A percentile compares a stretch with the other conserved stretches of the same genome.
These are phyloP conservation scores for Pisolithus microcarpus DNA, from an alignment of 768 basidiomycete species.

Conservation along the genomic window DNA sequence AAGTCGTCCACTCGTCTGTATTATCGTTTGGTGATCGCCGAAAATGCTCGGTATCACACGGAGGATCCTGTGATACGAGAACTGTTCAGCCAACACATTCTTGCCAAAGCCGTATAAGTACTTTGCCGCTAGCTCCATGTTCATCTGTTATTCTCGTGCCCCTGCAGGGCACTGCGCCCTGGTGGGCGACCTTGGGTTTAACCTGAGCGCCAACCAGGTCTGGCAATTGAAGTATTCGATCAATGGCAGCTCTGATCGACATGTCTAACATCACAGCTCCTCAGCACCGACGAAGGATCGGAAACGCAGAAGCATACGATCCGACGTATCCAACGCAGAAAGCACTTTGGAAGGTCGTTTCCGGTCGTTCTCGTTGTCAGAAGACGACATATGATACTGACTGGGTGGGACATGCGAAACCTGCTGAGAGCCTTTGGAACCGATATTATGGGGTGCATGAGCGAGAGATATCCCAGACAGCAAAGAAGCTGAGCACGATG, in stretches of 20 bases:
- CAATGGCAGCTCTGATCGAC: constrained; percentile 25
- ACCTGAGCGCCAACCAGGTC: constrained; percentile 17
- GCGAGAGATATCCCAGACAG: constrained; percentile 20
- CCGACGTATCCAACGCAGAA: constrained; percentile 15
- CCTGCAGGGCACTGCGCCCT: not conserved
- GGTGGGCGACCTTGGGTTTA: not conserved
- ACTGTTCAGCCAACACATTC: not conserved
- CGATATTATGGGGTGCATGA: constrained; percentile 15
- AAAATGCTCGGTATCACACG: too few relatives aligned
- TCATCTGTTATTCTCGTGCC: not conserved
- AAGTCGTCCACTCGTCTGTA: too few relatives aligned
- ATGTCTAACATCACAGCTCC: constrained; percentile 11
- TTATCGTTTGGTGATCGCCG: too few relatives aligned
- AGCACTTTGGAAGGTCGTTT: constrained; percentile 20
- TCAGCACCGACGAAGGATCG: constrained; percentile 4
- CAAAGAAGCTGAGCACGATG: constrained; percentile 6
- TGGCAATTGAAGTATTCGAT: constrained; percentile 21
- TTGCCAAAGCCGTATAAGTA: not conserved
- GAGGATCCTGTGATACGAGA: not conserved
- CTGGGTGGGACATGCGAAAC: constrained; percentile 1
- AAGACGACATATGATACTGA: constrained; percentile 1
- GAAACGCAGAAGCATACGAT: constrained; percentile 18
- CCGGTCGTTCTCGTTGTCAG: constrained; percentile 3
- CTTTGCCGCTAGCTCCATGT: not conserved
- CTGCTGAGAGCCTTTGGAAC: not conserved